These are phyloP conservation scores for Zopfia rhizophila DNA, from an alignment of 2,329 filamentous ascomycete species.

Conservation along the genomic window DNA sequence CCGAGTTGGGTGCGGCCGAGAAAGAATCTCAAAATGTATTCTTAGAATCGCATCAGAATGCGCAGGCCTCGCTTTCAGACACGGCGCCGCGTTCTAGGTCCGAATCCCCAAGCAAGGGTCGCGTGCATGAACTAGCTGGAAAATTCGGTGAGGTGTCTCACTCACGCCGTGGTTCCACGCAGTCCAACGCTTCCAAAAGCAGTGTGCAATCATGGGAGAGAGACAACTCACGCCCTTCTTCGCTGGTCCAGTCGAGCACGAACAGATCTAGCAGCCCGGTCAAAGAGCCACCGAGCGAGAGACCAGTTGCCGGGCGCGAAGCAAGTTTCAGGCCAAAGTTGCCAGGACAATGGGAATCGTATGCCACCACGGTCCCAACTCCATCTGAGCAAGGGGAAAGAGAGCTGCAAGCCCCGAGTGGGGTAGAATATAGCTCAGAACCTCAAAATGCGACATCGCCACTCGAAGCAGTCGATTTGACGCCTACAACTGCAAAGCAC, in stretches of 20 bases:
- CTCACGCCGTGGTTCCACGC: slow-evolving; percentile 58
- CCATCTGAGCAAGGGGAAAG: slow-evolving; percentile 40
- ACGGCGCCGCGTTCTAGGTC: slow-evolving; percentile 47
- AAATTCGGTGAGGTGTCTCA: slow-evolving; percentile 59
- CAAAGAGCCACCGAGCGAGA: slow-evolving; percentile 25
- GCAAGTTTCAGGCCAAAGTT: slow-evolving; percentile 62
- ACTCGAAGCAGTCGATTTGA: slow-evolving; percentile 44
- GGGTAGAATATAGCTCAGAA: slow-evolving; percentile 14
- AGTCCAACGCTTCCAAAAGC: slow-evolving; percentile 54
- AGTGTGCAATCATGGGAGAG: slow-evolving; percentile 54
- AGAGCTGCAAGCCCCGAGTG: slow-evolving; percentile 38
- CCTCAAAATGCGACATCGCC: slow-evolving; percentile 17
- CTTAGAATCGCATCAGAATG: slow-evolving; percentile 44
- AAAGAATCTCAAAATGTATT: slow-evolving; percentile 48
- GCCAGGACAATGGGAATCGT: slow-evolving; percentile 66
- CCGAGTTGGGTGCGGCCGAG: slow-evolving; percentile 40
- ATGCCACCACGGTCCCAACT: slow-evolving; percentile 52
- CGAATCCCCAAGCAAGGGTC: slow-evolving; percentile 60
- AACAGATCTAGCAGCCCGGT: slow-evolving; percentile 26
- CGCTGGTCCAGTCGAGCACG: slow-evolving; percentile 36
- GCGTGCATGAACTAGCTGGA: slow-evolving; percentile 63
- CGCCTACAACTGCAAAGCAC: slow-evolving; percentile 50
- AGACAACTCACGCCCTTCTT: slow-evolving; percentile 47
- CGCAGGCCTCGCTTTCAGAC: slow-evolving; percentile 40
- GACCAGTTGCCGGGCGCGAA: slow-evolving; percentile 43